These are phyloP conservation scores for Arabidopsis hybrid DNA, from an alignment of 441 rosid species.

Conservation along the genomic window DNA sequence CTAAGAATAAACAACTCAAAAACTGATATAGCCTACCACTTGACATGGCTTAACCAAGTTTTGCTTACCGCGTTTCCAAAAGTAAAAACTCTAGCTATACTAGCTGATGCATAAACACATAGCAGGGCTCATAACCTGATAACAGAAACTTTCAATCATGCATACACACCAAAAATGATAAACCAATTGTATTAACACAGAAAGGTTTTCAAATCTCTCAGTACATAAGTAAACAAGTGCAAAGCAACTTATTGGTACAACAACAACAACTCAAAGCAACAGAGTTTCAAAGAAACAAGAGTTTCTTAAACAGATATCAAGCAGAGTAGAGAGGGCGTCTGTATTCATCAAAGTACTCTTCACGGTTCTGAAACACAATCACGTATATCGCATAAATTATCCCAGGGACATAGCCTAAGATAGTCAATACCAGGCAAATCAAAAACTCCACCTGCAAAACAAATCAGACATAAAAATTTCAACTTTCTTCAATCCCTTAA, in stretches of 20 bases:
- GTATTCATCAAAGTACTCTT: constrained; percentile 29
- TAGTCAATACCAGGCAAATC: constrained; percentile 16
- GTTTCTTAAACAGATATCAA: constrained; percentile 13
- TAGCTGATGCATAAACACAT: neutral
- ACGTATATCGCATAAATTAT: constrained; percentile 31
- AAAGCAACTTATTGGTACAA: constrained; percentile 35
- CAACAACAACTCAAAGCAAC: constrained; percentile 2
- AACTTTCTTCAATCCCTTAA: neutral
- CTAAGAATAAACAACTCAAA: constrained; percentile 7
- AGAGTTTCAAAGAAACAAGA: neutral
- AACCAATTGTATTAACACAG: constrained; percentile 1
- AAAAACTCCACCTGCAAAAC: constrained; percentile 42
- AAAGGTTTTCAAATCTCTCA: neutral
- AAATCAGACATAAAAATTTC: neutral
- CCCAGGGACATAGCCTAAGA: constrained; percentile 33
- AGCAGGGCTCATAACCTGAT: neutral
- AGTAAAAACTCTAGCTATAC: neutral
- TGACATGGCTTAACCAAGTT: neutral
- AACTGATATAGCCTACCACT: neutral
- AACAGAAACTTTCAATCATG: constrained; percentile 8
- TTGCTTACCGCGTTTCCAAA: neutral
- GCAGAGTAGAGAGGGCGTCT: constrained; percentile 38
- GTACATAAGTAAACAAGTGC: constrained; percentile 13
- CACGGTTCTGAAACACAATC: constrained; percentile 34
- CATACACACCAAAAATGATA: neutral